Base-by-base conservation (phyloP, 495 filamentous ascomycete genomes). In the Penicillium goetzii region DNA sequence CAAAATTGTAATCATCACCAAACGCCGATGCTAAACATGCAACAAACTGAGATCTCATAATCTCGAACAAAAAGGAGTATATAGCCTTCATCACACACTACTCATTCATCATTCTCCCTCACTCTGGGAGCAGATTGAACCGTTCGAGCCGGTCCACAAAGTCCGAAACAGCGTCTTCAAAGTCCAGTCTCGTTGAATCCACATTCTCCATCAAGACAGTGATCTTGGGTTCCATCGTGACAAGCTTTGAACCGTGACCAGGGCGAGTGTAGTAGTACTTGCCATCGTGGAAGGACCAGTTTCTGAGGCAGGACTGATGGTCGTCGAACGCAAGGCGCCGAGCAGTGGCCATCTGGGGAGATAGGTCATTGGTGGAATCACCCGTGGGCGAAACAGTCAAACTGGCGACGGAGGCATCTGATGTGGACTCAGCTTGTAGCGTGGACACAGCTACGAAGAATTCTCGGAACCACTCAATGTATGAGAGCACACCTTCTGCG, bases 201-300 rank as follows among this genome's bases (percentile, higher is more conserved):
- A 40, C 55, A 50, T 66, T 47, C 23, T 75, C 72, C 7, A 77
- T 28, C 12, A 68, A 32, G 14, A 60, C 58, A 10, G 62, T 63
- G 41, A 73, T 33, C 3, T 63, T 59, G 19, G 72, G 59, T 28
- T 77, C 71, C 9, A 78, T 41, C 3, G 23, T 28, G 15, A 81
- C 56, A 59, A 79, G 76, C 66, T 74, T 78, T 0, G 72, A 69
- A 23, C 71, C 72, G 32, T 77, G 71, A 3, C 68, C 72, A 2
- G 73, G 74, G 7, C 76, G 76, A 33, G 73, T 76, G 54, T 81
- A 80, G 62, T 80, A 81, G 67, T 77, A 81, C 64, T 71, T 77
- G 1, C 67, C 69, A 10, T 74, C 62, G 41, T 81, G 76, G 11
- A 63, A 57, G 14, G 76, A 78, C 77, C 76, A 81, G 58, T 69